Evolutionary conservation across 176 grass and related monocot species (phyloP).

Genomic region (Lolium multiflorum): DNA sequence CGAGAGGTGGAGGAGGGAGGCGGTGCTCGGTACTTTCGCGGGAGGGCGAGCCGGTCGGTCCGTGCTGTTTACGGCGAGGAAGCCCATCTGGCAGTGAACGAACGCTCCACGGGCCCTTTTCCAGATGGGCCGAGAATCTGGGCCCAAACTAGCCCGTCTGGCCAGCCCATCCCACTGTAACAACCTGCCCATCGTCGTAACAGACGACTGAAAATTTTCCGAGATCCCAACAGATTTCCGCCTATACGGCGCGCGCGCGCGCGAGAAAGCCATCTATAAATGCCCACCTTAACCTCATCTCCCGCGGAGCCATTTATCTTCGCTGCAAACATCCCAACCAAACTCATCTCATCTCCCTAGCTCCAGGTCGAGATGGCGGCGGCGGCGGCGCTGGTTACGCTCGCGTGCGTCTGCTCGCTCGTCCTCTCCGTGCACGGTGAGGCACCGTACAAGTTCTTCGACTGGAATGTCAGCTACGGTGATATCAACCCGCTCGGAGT

Average conservation of each 20-base stretch:
- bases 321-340: too few species aligned
- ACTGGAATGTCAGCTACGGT: constrained; percentile 66
- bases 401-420: constrained; percentile 32
- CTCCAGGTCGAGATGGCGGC: not conserved
- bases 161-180: not conserved
- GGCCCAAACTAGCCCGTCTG: not conserved
- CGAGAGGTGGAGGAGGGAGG: not conserved
- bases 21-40: not conserved
- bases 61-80: not conserved
- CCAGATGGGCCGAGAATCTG: not conserved
- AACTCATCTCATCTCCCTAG: not conserved
- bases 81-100: not conserved
- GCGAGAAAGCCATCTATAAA: constrained; percentile 11
- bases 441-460: constrained; percentile 62
- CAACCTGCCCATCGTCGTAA: not conserved
- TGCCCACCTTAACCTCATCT: not conserved
- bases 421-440: constrained; percentile 27
- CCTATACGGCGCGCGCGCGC: not conserved
- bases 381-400: not conserved
- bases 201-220: not conserved
- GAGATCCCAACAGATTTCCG: not conserved
- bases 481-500: constrained; percentile 59
- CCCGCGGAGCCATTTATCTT: too few species aligned
- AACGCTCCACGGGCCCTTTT: not conserved
- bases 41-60: not conserved